Evolutionary conservation across 2,329 filamentous ascomycete genomes (phyloP), one percentile per base, ranked within the genome.

Genomic region (Blastomyces silverae): DNA sequence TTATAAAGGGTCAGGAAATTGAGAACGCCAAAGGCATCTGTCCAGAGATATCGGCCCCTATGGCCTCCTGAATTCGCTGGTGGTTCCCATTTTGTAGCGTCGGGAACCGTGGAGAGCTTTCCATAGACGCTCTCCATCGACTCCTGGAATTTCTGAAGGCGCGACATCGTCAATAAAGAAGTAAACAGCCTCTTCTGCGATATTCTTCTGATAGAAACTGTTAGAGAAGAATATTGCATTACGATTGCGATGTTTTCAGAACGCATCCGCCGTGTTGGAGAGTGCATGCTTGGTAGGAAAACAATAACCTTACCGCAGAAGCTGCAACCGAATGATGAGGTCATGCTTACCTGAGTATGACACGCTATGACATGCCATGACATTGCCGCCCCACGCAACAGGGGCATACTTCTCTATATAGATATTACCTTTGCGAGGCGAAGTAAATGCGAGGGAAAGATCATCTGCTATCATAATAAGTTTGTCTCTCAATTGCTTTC

Each of bases 1-100:
- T 74, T 74, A 66, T 80, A 77, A 2, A 87, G 76, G 2, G 84
- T 86, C 53, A 86, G 72, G 67, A 87, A 80, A 70, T 86, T 85
- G 65, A 86, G 68, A 8, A 87, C 81, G 3, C 83, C 84, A 69
- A 86, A 86, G 0, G 84, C 83, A 67, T 86, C 84, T 0, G 83
- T 85, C 84, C 84, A 86, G 28, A 86, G 78, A 69, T 86, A 86
- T 20, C 84, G 80, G 25, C 84, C 84, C n/a, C 76, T 77, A 68
- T 85, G 82, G 13, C 83, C 84, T 7, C 82, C 83, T 0, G 82
- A 79, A 37, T 77, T 78, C 1, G 78, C 78, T 0, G 83, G 83
- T 20, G 68, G 82, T 0, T 65, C 76, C 84, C 83, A 86, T 5
- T 67, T 63, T 7, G 67, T 62, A 0, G 76, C 73, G 48, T 74